A percentile compares a stretch with the other conserved stretches of the same genome.
phyloP scores from a whole-genome alignment of 257 asterid genomes.

The Solanum habrochaites region DNA sequence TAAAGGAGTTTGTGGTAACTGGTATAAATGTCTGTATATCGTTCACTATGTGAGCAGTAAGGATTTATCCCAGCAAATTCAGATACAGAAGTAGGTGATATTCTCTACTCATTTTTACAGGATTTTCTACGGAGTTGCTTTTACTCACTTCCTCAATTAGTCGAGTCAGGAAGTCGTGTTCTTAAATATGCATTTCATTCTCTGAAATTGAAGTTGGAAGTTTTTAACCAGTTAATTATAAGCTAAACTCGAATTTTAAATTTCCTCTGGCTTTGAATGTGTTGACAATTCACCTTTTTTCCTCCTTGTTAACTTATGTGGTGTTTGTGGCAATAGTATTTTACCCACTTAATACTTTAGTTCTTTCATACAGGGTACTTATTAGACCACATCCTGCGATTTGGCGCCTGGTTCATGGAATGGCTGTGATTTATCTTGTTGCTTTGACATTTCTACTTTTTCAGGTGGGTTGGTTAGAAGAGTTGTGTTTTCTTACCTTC shows the following conservation, averaged over 20 bases:
- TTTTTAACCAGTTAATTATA: not conserved
- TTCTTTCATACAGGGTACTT: constrained; percentile 56
- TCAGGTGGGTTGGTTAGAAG: constrained; percentile 46
- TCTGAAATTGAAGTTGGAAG: not conserved
- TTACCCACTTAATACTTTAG: not conserved
- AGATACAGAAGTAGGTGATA: not conserved
- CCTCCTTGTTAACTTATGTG: not conserved
- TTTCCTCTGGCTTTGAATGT: not conserved
- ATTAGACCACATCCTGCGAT: constrained; percentile 97
- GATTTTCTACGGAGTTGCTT: not conserved
- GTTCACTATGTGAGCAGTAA: not conserved
- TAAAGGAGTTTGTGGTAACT: not conserved
- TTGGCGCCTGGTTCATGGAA: constrained; percentile 97
- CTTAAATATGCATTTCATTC: not conserved
- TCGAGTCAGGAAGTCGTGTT: not conserved
- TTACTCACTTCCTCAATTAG: not conserved
- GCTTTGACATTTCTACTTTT: constrained; percentile 86
- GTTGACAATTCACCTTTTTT: not conserved
- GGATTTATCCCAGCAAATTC: not conserved
- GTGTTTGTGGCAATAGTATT: not conserved
- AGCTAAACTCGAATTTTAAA: not conserved
- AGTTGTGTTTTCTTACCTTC: not conserved
- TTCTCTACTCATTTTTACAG: not conserved
- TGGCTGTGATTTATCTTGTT: constrained; percentile 90
- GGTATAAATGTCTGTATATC: not conserved